phyloP scores from a whole-genome alignment of 2,329 filamentous ascomycete genomes.

The Penicillium italicum region DNA sequence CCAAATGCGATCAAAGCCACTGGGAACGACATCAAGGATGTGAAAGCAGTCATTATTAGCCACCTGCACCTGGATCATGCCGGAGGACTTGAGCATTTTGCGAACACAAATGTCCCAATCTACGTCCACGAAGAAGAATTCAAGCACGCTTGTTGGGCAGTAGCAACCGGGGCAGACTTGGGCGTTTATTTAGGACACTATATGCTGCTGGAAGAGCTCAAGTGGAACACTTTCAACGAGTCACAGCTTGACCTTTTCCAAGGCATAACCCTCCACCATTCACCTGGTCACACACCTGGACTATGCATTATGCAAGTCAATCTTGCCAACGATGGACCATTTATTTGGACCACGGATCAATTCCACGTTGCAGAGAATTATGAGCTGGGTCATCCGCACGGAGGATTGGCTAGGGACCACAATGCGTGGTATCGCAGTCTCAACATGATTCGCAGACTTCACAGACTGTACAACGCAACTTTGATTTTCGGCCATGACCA shows the following conservation, averaged over 20 bases:
- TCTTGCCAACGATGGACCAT: constrained; percentile 35
- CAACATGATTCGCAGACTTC: constrained; percentile 28
- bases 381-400: constrained; percentile 34
- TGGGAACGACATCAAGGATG: constrained; percentile 46
- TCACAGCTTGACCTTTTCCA: constrained; percentile 39
- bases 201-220: constrained; percentile 35
- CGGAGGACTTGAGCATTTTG: constrained; percentile 47
- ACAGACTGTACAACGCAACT: constrained; percentile 29
- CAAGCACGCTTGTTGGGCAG: constrained; percentile 46
- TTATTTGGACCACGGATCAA: constrained; percentile 43
- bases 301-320: constrained; percentile 39
- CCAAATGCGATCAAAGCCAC: constrained; percentile 35
- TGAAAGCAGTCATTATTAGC: constrained; percentile 48
- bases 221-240: constrained; percentile 46
- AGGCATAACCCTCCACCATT: constrained; percentile 39
- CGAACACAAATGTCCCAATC: constrained; percentile 43
- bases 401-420: constrained; percentile 38
- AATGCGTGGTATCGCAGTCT: constrained; percentile 36
- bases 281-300: constrained; percentile 38
- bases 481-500: constrained; percentile 35
- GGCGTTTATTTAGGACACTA: constrained; percentile 42
- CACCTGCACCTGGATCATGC: constrained; percentile 51
- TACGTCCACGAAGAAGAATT: constrained; percentile 50
- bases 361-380: constrained; percentile 43
- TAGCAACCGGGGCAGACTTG: constrained; percentile 41